Conservation (phyloP, 148 eudicot species). For the Rhododendron ferrugineum region DNA sequence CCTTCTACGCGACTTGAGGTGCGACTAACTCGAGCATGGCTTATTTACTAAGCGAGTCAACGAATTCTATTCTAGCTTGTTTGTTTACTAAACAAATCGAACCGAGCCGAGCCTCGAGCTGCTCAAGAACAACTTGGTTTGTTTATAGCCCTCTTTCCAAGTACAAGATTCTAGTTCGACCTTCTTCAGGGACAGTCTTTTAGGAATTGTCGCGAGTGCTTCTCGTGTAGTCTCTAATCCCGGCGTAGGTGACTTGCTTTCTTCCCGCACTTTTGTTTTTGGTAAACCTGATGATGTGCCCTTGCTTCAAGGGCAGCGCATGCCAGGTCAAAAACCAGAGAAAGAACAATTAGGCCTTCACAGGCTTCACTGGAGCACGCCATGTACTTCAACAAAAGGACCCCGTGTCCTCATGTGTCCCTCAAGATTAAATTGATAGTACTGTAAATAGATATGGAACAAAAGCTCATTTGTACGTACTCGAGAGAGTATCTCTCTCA, state of each 20-base stretch:
- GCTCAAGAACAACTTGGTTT: background rate
- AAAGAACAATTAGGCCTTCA: background rate
- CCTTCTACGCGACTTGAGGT: background rate
- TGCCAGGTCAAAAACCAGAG: background rate
- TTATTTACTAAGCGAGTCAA: background rate
- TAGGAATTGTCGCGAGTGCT: background rate
- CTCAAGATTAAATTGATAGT: background rate
- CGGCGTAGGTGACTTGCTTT: background rate
- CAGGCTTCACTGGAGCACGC: background rate
- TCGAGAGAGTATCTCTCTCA: background rate
- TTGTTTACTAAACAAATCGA: background rate
- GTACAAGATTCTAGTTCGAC: background rate
- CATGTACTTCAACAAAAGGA: background rate
- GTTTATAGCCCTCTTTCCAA: background rate
- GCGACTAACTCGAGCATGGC: background rate
- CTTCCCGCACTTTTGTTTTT: background rate
- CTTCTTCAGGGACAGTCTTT: background rate
- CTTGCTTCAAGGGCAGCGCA: background rate
- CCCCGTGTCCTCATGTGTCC: background rate
- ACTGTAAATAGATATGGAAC: background rate
- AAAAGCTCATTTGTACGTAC: background rate
- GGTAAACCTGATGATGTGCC: background rate
- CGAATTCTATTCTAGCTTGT: background rate
- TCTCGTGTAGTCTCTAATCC: no score
- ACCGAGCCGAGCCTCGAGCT: background rate